These are phyloP conservation scores for Uncinocarpus reesii DNA, from an alignment of 2,329 filamentous ascomycete genomes.

Conservation along the genomic window DNA sequence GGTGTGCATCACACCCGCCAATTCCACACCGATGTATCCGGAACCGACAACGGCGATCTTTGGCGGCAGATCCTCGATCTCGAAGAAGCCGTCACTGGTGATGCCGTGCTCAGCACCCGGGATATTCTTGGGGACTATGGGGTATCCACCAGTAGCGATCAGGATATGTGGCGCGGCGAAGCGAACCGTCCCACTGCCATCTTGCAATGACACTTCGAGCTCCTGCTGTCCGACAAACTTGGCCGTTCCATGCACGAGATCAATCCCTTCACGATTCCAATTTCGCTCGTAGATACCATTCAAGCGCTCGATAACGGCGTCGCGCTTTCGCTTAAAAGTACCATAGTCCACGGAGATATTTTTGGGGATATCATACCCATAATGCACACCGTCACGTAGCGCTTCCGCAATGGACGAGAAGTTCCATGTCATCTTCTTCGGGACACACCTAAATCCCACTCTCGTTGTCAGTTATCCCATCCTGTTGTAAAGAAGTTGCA, in stretches of 20 bases:
- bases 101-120: slow-evolving; percentile 42
- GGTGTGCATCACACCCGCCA: slow-evolving; percentile 43
- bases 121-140: slow-evolving; percentile 34
- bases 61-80: slow-evolving; percentile 41
- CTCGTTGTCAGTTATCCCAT: background rate
- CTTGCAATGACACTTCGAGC: slow-evolving; percentile 36
- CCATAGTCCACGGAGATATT: slow-evolving; percentile 37
- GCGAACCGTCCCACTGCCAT: slow-evolving; percentile 26
- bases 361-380: slow-evolving; percentile 40
- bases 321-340: slow-evolving; percentile 40
- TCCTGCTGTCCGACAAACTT: slow-evolving; percentile 37
- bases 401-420: slow-evolving; percentile 41
- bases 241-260: slow-evolving; percentile 41
- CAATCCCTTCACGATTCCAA: slow-evolving; percentile 42
- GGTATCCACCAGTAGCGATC: slow-evolving; percentile 41
- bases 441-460: slow-evolving; percentile 36
- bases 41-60: slow-evolving; percentile 43
- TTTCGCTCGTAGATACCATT: slow-evolving; percentile 43
- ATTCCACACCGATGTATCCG: slow-evolving; percentile 44
- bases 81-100: slow-evolving; percentile 44
- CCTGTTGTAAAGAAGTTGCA: background rate
- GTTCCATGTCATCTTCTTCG: slow-evolving; percentile 47
- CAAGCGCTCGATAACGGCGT: slow-evolving; percentile 37
- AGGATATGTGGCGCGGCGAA: slow-evolving; percentile 40
- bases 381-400: slow-evolving; percentile 38